Evolutionary conservation across 2,329 filamentous ascomycete genomes (phyloP), one percentile per base, ranked within the genome.

Genomic region (Aspergillus viridinutans): DNA sequence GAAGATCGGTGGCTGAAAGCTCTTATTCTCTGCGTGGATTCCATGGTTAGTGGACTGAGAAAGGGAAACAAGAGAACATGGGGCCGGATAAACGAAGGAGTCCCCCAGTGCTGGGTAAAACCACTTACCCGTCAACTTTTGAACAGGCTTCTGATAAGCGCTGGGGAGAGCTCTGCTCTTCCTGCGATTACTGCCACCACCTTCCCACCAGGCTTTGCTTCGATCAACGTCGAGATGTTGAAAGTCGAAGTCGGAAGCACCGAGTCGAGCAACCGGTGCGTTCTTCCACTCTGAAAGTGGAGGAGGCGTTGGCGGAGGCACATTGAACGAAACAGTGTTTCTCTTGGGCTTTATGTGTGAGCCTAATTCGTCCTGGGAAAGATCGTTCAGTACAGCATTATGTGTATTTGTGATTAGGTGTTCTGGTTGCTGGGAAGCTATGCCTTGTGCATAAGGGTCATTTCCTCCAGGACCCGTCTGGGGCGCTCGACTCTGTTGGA

Each of bases 1-100:
- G 70, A 90, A 92, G 40, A 99, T 75, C 3, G 85, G 83, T 23
- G 94, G 94, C 64, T 89, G 89, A 74, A 97, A 99, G 57, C 83
- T 83, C 20, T 89, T 90, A 17, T 66, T 64, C 56, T 63, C 64
- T 73, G 57, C 48, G 53, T 64, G 4, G 83, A 83, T 42, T 77
- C 79, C 82, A 3, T 47, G 12, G 21, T 23, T 25, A 47, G 21
- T 14, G 10, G 10, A 23, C 10, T 12, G 2, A 21, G 4, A 45
- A 12, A 21, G 12, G 8, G 3, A 10, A 14, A 25, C 7, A 14
- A 4, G 43, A 17, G 21, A 26, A 7, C 14, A 43, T 3, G 12
- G 43, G 21, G n/a, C 23, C 1, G 43, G 12, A 14, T 26, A 14
- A 38, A 29, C 28, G 1, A 40, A 47, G 35, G 10, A n/a, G 14